Percentiles rank a stretch among this genome's conserved stretches.
phyloP scores from a whole-genome alignment of 441 rosid species.

The Hura crepitans region DNA sequence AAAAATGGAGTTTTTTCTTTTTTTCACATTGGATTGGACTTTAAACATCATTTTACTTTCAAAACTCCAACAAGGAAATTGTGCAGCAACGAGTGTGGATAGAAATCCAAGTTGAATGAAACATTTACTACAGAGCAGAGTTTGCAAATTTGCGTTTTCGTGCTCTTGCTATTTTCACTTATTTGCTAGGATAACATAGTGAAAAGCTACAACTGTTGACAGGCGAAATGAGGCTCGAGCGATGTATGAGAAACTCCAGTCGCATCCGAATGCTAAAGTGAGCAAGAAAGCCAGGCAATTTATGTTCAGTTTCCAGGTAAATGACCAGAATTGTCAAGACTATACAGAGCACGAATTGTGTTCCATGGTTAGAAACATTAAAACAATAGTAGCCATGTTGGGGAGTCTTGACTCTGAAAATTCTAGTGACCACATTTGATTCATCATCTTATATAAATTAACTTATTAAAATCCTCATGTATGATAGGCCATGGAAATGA shows the following conservation, averaged over 20 bases:
- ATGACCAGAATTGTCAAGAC: background rate
- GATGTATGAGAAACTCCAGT: constrained; percentile 77
- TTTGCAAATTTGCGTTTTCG: background rate
- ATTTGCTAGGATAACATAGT: background rate
- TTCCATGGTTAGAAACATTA: too few relatives aligned
- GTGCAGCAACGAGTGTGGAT: too few relatives aligned
- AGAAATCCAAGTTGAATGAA: background rate
- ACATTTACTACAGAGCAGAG: background rate
- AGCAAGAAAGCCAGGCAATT: constrained; percentile 71
- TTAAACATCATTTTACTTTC: too few relatives aligned
- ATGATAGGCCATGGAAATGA: constrained; percentile 72
- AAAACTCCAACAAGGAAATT: too few relatives aligned
- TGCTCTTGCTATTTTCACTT: background rate
- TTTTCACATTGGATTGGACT: background rate
- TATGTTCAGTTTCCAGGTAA: constrained; percentile 80
- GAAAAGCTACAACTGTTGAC: constrained; percentile 24
- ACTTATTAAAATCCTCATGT: background rate
- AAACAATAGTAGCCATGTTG: too few relatives aligned
- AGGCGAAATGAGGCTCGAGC: constrained; percentile 58
- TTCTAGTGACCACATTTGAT: background rate
- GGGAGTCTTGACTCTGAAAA: background rate
- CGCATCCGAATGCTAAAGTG: constrained; percentile 60
- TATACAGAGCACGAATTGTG: too few relatives aligned
- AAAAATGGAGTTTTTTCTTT: background rate
- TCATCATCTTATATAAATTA: background rate